Base-by-base conservation (phyloP, 2,329 filamentous ascomycete genomes). In the Ceratocystis lukuohia region DNA sequence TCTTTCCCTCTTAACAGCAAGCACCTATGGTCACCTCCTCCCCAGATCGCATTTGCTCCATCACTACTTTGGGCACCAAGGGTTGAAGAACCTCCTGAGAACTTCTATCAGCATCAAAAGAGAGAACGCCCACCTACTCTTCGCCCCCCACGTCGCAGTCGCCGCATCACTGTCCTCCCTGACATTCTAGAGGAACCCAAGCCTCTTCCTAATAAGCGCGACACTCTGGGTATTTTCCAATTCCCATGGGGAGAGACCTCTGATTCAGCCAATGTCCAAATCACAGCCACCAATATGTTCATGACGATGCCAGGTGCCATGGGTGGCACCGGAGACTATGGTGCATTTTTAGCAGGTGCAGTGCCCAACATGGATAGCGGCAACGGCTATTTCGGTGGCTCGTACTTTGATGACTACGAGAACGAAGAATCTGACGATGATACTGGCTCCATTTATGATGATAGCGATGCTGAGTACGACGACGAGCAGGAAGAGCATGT, bases 191-290 rank as follows among this genome's bases (percentile, higher is more conserved):
- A 87, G 72, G 84, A 79, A 69, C 84, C 84, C 3, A 75, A 82
- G 71, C 84, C 83, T 45, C 75, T 87, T 3, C 79, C 80, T 3
- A 76, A 84, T 71, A 83, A 81, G 73, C 77, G 80, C 53, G 82
- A 79, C 12, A 85, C 83, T 10, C 77, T 87, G 20, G 84, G 84
- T 4, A 82, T 87, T 70, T 87, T 85, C 75, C 82, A 85, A 70
- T 86, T 86, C 69, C 83, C 84, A 1, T 86, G 83, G 82, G 84
- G 84, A 15, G 84, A 86, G 74, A 80, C 75, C 70, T 86, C 84
- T 22, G 83, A 86, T 72, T 78, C 78, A 65, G 80, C 80, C 8
- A 80, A 74, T 33, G 72, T 80, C 65, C 77, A 76, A 69, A 73
- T 74, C 65, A 73, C 73, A 7, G 50, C 68, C 20, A 73, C 68